Evolutionary conservation across 768 basidiomycete genomes (phyloP).

Genomic region (Suillus brevipes): DNA sequence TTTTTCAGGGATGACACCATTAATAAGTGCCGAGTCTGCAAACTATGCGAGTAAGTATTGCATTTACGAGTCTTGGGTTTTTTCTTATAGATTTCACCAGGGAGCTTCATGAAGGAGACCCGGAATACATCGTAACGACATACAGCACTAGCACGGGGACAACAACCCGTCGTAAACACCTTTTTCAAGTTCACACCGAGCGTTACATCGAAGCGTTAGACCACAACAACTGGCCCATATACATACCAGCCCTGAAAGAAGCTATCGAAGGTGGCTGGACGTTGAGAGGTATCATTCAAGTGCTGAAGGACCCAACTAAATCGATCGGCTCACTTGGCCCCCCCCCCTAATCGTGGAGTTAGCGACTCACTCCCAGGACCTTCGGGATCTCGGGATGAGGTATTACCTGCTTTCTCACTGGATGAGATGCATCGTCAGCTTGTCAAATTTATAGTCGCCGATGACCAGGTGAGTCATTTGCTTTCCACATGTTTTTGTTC

Average conservation of each 20-base stretch:
- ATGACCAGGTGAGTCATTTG: not conserved
- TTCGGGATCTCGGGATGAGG: not conserved
- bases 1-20: no score
- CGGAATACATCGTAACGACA: no score
- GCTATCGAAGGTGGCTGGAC: not conserved
- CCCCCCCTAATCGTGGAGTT: not conserved
- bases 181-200: no score
- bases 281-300: not conserved
- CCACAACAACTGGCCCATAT: no score
- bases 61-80: no score
- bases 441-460: not conserved
- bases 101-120: no score
- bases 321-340: not conserved
- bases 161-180: no score
- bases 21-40: no score
- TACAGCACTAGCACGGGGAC: no score
- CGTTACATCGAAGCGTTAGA: no score
- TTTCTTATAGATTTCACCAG: no score
- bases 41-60: no score
- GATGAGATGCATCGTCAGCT: not conserved
- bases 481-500: not conserved
- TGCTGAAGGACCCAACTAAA: not conserved
- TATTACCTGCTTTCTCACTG: not conserved
- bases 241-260: not conserved
- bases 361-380: not conserved